phyloP scores from a whole-genome alignment of 306 rosid genomes.

The Rosa multiflora region DNA sequence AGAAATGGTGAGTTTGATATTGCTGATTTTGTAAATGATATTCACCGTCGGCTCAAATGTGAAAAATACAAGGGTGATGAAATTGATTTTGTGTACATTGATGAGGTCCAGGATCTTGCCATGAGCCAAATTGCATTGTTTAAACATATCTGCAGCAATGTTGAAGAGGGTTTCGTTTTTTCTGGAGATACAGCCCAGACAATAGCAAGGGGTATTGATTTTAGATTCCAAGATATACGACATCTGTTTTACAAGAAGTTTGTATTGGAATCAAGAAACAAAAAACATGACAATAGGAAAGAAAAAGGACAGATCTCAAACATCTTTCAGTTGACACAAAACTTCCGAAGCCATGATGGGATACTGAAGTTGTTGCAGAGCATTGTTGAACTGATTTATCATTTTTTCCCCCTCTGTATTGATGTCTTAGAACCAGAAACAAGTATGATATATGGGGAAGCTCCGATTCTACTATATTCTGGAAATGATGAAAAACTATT shows the following conservation, averaged over 20 bases:
- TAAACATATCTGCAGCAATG: constrained; percentile 61
- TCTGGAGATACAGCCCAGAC: constrained; percentile 89
- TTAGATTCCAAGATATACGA: constrained; percentile 68
- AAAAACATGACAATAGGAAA: constrained; percentile 28
- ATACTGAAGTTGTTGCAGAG: too few relatives aligned
- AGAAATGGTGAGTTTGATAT: constrained; percentile 66
- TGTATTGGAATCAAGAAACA: constrained; percentile 37
- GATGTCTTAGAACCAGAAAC: too few relatives aligned
- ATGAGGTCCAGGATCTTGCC: constrained; percentile 83
- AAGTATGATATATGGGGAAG: too few relatives aligned
- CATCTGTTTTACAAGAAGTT: constrained; percentile 61
- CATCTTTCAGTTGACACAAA: too few relatives aligned
- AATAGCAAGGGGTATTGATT: constrained; percentile 79
- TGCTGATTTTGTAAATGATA: constrained; percentile 68
- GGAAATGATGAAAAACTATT: too few relatives aligned
- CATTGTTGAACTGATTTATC: too few relatives aligned
- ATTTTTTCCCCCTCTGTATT: too few relatives aligned
- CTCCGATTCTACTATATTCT: too few relatives aligned
- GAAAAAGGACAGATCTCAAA: constrained; percentile 28
- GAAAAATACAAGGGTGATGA: constrained; percentile 49
- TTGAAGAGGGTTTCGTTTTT: constrained; percentile 84
- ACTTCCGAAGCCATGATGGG: too few relatives aligned
- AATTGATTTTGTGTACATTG: constrained; percentile 65
- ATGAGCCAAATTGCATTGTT: constrained; percentile 79
- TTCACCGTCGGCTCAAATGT: constrained; percentile 47